Evolutionary conservation across 2,329 filamentous ascomycete species (phyloP).

Genomic region (Colletotrichum melonis): DNA sequence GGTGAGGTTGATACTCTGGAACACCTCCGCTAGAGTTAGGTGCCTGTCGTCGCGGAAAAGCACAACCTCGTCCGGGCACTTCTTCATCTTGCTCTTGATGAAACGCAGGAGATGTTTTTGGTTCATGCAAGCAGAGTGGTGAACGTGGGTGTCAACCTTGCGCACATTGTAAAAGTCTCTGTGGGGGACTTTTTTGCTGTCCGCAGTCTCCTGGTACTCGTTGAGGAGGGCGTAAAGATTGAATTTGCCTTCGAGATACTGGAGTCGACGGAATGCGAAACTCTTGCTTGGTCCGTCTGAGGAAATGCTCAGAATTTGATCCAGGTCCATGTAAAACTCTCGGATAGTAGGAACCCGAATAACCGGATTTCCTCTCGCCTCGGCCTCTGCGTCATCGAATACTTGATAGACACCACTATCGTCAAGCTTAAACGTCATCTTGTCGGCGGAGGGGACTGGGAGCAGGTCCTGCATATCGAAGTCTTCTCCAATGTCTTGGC

Average conservation of each 20-base stretch:
- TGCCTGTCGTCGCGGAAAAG: slow-evolving; percentile 92
- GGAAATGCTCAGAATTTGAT: slow-evolving; percentile 86
- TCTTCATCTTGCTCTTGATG: slow-evolving; percentile 99
- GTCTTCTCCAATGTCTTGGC: slow-evolving; percentile 90
- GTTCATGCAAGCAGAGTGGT: slow-evolving; percentile 99
- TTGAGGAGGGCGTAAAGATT: slow-evolving; percentile 94
- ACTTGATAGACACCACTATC: slow-evolving; percentile 92
- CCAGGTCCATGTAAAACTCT: slow-evolving; percentile 96
- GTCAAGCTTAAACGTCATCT: slow-evolving; percentile 83
- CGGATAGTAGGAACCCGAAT: slow-evolving; percentile 90
- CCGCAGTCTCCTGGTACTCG: slow-evolving; percentile 97
- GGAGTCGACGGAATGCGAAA: slow-evolving; percentile 92
- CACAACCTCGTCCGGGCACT: slow-evolving; percentile 92
- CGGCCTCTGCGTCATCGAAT: slow-evolving; percentile 76
- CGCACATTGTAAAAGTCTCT: slow-evolving; percentile 99
- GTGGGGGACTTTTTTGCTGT: slow-evolving; percentile 97
- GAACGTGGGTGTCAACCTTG: slow-evolving; percentile 98
- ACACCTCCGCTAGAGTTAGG: slow-evolving; percentile 91
- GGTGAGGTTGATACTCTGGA: slow-evolving; percentile 96
- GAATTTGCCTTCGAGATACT: slow-evolving; percentile 97
- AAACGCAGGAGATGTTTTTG: slow-evolving; percentile 98
- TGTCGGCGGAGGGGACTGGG: slow-evolving; percentile 77
- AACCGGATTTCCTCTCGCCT: slow-evolving; percentile 74
- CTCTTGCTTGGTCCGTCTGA: slow-evolving; percentile 97
- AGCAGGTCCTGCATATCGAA: slow-evolving; percentile 84